phyloP scores from a whole-genome alignment of 2,329 filamentous ascomycete genomes.

The Capronia epimyces region DNA sequence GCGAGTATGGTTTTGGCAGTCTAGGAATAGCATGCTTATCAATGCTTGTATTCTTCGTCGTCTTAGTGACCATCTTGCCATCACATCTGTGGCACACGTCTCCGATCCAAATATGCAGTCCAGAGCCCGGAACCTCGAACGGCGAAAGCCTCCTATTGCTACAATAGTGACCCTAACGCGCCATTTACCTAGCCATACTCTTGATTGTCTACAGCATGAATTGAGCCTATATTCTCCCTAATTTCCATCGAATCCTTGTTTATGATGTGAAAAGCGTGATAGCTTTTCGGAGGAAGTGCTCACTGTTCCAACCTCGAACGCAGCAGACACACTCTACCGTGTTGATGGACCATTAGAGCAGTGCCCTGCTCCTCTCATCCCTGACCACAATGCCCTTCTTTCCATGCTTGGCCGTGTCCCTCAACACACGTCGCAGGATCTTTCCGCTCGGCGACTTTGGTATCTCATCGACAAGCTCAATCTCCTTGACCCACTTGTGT shows the following conservation, averaged over 20 bases:
- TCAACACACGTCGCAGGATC: conserved; percentile 37
- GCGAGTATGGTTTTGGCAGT: conserved; percentile 16
- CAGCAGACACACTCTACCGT: background rate
- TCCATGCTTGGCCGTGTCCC: conserved; percentile 25
- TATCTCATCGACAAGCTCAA: conserved; percentile 46
- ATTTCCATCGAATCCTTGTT: no score
- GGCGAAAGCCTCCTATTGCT: no score
- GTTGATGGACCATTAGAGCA: conserved; percentile 5
- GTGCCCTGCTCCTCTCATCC: conserved; percentile 23
- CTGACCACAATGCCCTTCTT: conserved; percentile 23
- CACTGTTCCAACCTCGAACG: no score
- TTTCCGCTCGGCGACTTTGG: conserved; percentile 49
- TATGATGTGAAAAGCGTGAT: no score
- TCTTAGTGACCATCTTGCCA: background rate
- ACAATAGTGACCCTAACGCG: no score
- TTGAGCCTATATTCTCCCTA: no score
- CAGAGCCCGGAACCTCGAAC: no score
- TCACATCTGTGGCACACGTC: no score
- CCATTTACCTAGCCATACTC: no score
- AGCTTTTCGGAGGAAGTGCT: no score
- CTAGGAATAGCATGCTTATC: conserved; percentile 11
- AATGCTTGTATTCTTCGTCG: background rate
- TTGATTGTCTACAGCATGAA: no score
- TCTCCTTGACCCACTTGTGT: conserved; percentile 37
- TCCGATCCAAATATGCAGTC: no score